Conservation (phyloP, 176 grass and related monocot genomes). For the Hordeum marinum region DNA sequence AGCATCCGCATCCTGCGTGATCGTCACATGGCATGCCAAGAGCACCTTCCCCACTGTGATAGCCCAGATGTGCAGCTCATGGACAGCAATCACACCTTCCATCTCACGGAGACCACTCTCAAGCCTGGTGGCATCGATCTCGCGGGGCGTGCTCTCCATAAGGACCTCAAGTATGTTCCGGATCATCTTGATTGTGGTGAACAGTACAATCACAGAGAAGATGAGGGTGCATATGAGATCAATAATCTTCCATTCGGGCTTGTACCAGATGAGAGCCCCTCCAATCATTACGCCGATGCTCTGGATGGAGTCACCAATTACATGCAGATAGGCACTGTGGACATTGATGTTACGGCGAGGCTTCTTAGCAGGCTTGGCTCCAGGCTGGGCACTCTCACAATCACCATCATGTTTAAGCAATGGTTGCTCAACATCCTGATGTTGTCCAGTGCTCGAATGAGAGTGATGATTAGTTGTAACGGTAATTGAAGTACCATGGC, state of each 20-base stretch:
- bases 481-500: constrained; percentile 28
- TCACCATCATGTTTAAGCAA: constrained; percentile 49
- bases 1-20: constrained; percentile 55
- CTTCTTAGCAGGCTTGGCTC: constrained; percentile 43
- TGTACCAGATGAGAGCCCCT: constrained; percentile 99
- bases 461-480: constrained; percentile 51
- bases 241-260: constrained; percentile 97
- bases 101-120: constrained; percentile 74
- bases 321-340: constrained; percentile 93
- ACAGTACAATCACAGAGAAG: constrained; percentile 83
- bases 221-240: constrained; percentile 97
- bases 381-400: constrained; percentile 26
- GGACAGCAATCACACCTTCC: constrained; percentile 72
- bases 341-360: constrained; percentile 82
- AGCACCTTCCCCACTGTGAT: constrained; percentile 98
- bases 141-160: constrained; percentile 93
- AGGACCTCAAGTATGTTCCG: constrained; percentile 88
- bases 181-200: constrained; percentile 85
- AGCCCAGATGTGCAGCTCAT: constrained; percentile 98
- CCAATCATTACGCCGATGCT: constrained; percentile 94
- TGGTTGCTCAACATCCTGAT: constrained; percentile 49
- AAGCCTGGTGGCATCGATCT: constrained; percentile 78
- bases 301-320: constrained; percentile 88
- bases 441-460: constrained; percentile 25
- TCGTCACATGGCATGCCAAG: constrained; percentile 85